A percentile compares a stretch with the other conserved stretches of the same genome.
phyloP scores from a whole-genome alignment of 2,329 filamentous ascomycete species.

The Fusarium piperis region DNA sequence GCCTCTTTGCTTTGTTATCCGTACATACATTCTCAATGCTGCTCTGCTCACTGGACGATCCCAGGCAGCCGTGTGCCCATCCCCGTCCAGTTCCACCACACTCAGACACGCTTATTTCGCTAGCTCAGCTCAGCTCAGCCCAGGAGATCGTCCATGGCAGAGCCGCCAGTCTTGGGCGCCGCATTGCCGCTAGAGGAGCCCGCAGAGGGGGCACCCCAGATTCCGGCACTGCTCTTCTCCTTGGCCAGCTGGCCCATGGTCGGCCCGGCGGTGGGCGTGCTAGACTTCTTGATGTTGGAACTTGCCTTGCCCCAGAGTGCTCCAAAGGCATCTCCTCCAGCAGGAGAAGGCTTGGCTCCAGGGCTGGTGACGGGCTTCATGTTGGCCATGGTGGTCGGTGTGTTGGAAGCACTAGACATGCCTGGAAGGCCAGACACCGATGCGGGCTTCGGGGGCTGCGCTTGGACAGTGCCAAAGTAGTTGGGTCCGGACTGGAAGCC shows the following conservation, averaged over 20 bases:
- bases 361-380: conserved; percentile 60
- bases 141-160: conserved; percentile 59
- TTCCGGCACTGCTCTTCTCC: conserved; percentile 92
- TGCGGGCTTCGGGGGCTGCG: conserved; percentile 44
- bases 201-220: conserved; percentile 82
- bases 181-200: conserved; percentile 41
- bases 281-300: conserved; percentile 78
- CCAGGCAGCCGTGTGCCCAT: not conserved
- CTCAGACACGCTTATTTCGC: conserved; percentile 1
- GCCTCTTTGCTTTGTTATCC: conserved; percentile 36
- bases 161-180: conserved; percentile 47
- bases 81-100: conserved; percentile 22
- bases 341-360: conserved; percentile 61
- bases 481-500: conserved; percentile 84
- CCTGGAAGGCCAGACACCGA: conserved; percentile 44
- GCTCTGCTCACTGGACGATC: conserved; percentile 10
- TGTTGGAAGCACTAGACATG: conserved; percentile 48
- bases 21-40: conserved; percentile 35
- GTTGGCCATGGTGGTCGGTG: conserved; percentile 53
- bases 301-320: conserved; percentile 83
- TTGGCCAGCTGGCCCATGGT: conserved; percentile 96
- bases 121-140: conserved; percentile 46
- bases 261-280: conserved; percentile 69
- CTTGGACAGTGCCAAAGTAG: conserved; percentile 88
- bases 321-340: conserved; percentile 87